Conservation (phyloP, 495 filamentous ascomycete species). For the Durotheca rogersii region DNA sequence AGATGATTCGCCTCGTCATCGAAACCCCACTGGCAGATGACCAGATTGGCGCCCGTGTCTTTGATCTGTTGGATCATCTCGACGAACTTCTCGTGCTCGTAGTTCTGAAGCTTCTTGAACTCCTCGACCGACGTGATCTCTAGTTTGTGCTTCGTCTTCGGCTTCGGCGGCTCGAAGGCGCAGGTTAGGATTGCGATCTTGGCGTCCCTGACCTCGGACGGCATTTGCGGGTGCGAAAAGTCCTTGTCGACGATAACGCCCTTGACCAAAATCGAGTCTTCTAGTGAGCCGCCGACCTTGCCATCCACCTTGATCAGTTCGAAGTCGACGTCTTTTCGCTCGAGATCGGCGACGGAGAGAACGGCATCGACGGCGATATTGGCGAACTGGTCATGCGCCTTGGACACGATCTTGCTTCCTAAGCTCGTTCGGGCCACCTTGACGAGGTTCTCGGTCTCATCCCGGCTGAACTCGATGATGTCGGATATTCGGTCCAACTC, state of each 20-base stretch:
- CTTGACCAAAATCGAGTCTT: constrained; percentile 91
- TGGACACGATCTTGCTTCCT: constrained; percentile 99
- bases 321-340: constrained; percentile 97
- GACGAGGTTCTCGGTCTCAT: constrained; percentile 77
- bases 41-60: constrained; percentile 93
- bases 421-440: constrained; percentile 95
- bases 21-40: constrained; percentile 99
- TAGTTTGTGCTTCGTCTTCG: constrained; percentile 99
- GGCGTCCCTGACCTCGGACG: constrained; percentile 85
- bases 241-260: constrained; percentile 99
- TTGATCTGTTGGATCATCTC: constrained; percentile 99
- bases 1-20: constrained; percentile 99
- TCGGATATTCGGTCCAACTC: constrained; percentile 94
- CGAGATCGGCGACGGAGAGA: constrained; percentile 91
- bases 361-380: constrained; percentile 97
- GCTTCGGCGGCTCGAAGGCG: constrained; percentile 99
- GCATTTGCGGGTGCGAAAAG: constrained; percentile 99
- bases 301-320: constrained; percentile 99
- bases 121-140: constrained; percentile 97
- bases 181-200: constrained; percentile 98
- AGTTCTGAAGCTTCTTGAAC: constrained; percentile 93
- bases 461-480: constrained; percentile 75
- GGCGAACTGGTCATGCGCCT: constrained; percentile 96
- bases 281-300: constrained; percentile 93
- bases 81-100: constrained; percentile 92